Evolutionary conservation across 2,329 filamentous ascomycete species (phyloP).

Genomic region (Remersonia thermophila): DNA sequence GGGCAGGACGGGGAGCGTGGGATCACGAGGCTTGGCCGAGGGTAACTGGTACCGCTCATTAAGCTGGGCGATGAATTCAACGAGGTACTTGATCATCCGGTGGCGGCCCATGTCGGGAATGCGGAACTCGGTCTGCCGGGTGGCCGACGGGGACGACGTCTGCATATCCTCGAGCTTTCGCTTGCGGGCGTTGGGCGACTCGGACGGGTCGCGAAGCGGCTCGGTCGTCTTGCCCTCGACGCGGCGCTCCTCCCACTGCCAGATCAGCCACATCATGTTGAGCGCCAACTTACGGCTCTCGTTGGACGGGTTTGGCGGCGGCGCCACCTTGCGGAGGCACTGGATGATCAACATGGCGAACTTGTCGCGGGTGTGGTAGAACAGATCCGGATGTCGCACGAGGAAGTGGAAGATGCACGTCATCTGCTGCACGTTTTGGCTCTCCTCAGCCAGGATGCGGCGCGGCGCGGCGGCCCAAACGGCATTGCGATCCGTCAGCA

Average conservation of each 20-base stretch:
- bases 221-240: constrained; percentile 45
- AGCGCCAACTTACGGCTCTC: constrained; percentile 87
- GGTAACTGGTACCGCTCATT: constrained; percentile 74
- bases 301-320: constrained; percentile 69
- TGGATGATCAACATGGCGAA: constrained; percentile 82
- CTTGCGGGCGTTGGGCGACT: constrained; percentile 65
- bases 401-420: constrained; percentile 97
- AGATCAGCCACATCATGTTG: constrained; percentile 81
- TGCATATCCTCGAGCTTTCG: constrained; percentile 55
- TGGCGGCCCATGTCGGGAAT: constrained; percentile 56
- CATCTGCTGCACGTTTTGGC: constrained; percentile 87
- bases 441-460: constrained; percentile 85
- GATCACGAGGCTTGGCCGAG: constrained; percentile 53
- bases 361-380: constrained; percentile 89
- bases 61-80: constrained; percentile 85
- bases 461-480: constrained; percentile 84
- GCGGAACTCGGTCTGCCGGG: constrained; percentile 48
- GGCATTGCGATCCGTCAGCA: constrained; percentile 58
- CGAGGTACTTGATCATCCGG: constrained; percentile 85
- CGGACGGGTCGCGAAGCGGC: constrained; percentile 35
- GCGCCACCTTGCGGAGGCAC: constrained; percentile 77
- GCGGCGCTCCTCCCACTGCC: constrained; percentile 81
- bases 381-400: constrained; percentile 80
- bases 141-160: constrained; percentile 41
- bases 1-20: constrained; percentile 35